A percentile compares a stretch with the other conserved stretches of the same genome.
phyloP scores from a whole-genome alignment of 306 rosid species.

The Dalbergia oliveri region DNA sequence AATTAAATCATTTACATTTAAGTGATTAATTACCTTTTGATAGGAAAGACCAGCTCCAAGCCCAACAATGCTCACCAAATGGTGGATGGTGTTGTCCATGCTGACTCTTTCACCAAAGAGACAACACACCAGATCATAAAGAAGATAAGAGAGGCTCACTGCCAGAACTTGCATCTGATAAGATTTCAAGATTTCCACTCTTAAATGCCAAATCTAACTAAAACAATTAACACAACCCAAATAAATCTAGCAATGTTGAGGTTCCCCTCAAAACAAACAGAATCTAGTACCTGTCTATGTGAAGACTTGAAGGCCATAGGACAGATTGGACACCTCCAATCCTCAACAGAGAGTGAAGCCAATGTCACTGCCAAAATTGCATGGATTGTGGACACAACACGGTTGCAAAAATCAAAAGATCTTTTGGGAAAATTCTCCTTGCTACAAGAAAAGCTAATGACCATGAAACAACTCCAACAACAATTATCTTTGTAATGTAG shows the following conservation, averaged over 20 bases:
- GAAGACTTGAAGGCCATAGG: conserved; percentile 70
- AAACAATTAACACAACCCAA: neutral
- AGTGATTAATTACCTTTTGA: conserved; percentile 65
- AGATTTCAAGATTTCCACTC: conserved; percentile 31
- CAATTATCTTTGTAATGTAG: conserved; percentile 44
- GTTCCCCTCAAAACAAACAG: neutral
- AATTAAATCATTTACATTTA: neutral
- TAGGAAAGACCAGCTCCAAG: conserved; percentile 70
- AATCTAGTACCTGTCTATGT: conserved; percentile 57
- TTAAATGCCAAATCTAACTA: conserved; percentile 12
- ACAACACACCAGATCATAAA: conserved; percentile 81
- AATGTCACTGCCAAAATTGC: conserved; percentile 73
- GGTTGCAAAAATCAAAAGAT: conserved; percentile 73
- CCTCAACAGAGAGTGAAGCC: conserved; percentile 69
- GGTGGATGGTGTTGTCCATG: conserved; percentile 77
- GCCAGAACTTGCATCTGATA: conserved; percentile 71
- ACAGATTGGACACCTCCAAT: conserved; percentile 82
- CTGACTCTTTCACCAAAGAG: conserved; percentile 64
- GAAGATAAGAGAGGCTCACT: conserved; percentile 74
- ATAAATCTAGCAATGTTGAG: neutral
- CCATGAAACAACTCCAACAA: conserved; percentile 79
- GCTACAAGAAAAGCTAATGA: conserved; percentile 57
- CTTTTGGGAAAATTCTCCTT: conserved; percentile 56
- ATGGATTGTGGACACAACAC: conserved; percentile 74
- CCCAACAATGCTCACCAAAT: conserved; percentile 81